Evolutionary conservation across 345 rosid species (phyloP).

Genomic region (Aquilaria sinensis): DNA sequence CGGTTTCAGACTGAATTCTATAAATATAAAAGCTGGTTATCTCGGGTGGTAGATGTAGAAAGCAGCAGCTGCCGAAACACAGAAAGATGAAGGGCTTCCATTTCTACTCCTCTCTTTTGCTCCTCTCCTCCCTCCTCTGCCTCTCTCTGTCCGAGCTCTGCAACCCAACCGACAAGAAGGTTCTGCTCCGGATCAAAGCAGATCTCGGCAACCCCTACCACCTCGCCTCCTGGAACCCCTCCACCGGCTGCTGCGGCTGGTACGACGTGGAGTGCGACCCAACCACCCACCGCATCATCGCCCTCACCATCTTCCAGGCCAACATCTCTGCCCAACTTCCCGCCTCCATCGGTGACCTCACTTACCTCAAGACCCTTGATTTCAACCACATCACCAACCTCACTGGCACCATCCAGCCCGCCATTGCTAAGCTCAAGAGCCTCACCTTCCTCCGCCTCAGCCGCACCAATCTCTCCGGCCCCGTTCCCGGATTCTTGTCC

Average conservation of each 20-base stretch:
- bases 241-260: slow-evolving; percentile 70
- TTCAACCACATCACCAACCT: slow-evolving; percentile 53
- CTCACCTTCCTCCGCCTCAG: slow-evolving; percentile 49
- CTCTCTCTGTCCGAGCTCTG: slow-evolving; percentile 33
- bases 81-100: neutral
- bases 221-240: slow-evolving; percentile 58
- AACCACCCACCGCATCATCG: slow-evolving; percentile 52
- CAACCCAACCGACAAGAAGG: slow-evolving; percentile 48
- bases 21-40: too few relatives aligned
- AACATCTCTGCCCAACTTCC: slow-evolving; percentile 55
- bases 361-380: slow-evolving; percentile 35
- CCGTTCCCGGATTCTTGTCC: slow-evolving; percentile 39
- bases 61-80: neutral
- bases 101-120: neutral
- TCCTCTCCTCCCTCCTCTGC: slow-evolving; percentile 1
- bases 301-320: slow-evolving; percentile 45
- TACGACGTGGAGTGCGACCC: slow-evolving; percentile 53
- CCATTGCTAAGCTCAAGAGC: slow-evolving; percentile 46
- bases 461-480: slow-evolving; percentile 46
- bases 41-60: too few relatives aligned
- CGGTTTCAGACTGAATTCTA: too few relatives aligned
- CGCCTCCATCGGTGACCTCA: slow-evolving; percentile 46
- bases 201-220: slow-evolving; percentile 55
- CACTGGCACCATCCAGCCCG: slow-evolving; percentile 48
- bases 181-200: slow-evolving; percentile 52